These are phyloP conservation scores for Fusarium scirpi DNA, from an alignment of 2,329 filamentous ascomycete species.

Conservation along the genomic window DNA sequence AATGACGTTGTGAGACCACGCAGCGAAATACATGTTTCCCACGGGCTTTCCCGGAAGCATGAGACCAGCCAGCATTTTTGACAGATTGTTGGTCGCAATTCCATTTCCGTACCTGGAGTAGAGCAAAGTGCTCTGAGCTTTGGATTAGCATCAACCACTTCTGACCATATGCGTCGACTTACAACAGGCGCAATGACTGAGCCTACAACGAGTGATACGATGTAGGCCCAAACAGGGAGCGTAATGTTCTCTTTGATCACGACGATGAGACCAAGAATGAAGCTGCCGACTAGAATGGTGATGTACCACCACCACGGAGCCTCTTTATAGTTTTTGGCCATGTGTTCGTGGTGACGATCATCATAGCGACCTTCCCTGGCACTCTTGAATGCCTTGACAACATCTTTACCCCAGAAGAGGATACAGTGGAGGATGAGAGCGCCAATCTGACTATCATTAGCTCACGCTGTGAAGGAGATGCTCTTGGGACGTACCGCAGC, in stretches of 20 bases:
- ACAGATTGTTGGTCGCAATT: constrained; percentile 69
- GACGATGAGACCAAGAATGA: constrained; percentile 61
- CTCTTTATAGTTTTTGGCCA: constrained; percentile 66
- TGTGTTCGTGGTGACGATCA: constrained; percentile 65
- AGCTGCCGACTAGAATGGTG: constrained; percentile 56
- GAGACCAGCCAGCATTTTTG: constrained; percentile 67
- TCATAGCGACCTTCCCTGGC: constrained; percentile 57
- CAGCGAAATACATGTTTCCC: constrained; percentile 69
- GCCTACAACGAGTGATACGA: constrained; percentile 59
- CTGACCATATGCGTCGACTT: constrained; percentile 19
- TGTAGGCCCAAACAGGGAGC: constrained; percentile 60
- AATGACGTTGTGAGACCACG: constrained; percentile 70
- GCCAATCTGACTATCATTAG: constrained; percentile 59
- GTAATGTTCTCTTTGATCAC: constrained; percentile 61
- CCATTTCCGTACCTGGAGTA: constrained; percentile 67
- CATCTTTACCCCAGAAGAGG: constrained; percentile 68
- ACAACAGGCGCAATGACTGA: constrained; percentile 63
- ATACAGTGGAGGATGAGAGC: constrained; percentile 64
- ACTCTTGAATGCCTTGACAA: constrained; percentile 61
- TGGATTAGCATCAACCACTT: constrained; percentile 2
- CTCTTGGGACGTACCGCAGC: constrained; percentile 59
- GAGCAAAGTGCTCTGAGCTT: constrained; percentile 60
- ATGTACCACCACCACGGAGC: constrained; percentile 63
- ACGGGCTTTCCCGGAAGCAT: constrained; percentile 63
- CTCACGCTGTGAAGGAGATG: rapidly evolving